Conservation (phyloP, 768 basidiomycete species). For the Leccinum olivaceopallidum region DNA sequence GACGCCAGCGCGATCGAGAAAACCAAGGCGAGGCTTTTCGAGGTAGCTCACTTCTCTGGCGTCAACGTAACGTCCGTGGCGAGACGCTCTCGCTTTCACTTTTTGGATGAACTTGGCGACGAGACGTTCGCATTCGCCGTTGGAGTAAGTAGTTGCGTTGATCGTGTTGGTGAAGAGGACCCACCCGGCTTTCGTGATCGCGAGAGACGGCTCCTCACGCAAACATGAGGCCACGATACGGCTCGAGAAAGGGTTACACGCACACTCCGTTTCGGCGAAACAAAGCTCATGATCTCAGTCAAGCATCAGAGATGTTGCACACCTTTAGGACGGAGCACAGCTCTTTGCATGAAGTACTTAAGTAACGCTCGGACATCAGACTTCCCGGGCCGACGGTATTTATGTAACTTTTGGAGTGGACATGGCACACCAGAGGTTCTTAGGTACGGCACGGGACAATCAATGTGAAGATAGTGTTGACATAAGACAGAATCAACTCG, state of each 20-base stretch:
- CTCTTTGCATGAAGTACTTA: too few relatives aligned
- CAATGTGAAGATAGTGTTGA: too few relatives aligned
- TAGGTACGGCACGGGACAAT: too few relatives aligned
- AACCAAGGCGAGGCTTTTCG: neutral
- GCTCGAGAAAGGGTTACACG: neutral
- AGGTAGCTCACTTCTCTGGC: too few relatives aligned
- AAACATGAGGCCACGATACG: conserved; percentile 2
- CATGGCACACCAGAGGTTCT: too few relatives aligned
- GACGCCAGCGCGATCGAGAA: neutral
- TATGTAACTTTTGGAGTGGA: too few relatives aligned
- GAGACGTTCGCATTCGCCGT: conserved; percentile 35
- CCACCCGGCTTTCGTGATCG: conserved; percentile 39
- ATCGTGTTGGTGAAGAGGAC: conserved; percentile 41
- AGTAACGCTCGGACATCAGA: too few relatives aligned
- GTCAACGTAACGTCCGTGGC: too few relatives aligned
- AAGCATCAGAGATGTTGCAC: neutral
- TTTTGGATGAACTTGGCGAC: too few relatives aligned
- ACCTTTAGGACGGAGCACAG: neutral
- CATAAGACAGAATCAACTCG: too few relatives aligned
- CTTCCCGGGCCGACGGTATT: too few relatives aligned
- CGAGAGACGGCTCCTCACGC: conserved; percentile 28
- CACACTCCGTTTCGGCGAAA: conserved; percentile 27
- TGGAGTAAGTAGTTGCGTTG: conserved; percentile 39
- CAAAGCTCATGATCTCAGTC: conserved; percentile 34
- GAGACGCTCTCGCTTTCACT: too few relatives aligned